These are phyloP conservation scores for Nitzschia inconspicua DNA, from an alignment of 108 stramenopile species.

Conservation along the genomic window DNA sequence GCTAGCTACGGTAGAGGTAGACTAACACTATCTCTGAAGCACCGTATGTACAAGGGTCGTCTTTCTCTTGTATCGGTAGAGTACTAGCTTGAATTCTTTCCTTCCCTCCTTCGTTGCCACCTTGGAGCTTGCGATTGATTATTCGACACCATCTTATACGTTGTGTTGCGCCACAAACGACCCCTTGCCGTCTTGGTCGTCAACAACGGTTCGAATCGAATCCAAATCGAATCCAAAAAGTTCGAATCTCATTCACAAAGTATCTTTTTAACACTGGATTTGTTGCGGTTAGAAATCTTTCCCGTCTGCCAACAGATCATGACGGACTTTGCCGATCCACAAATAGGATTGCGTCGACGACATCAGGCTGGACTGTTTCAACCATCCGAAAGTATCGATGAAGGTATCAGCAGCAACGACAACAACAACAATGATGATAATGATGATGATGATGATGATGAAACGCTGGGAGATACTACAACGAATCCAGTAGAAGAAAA, in stretches of 20 bases:
- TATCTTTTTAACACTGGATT: no score
- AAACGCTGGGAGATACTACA: not conserved
- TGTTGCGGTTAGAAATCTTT: not conserved
- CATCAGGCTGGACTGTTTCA: not conserved
- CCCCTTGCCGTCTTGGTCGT: no score
- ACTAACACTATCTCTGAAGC: no score
- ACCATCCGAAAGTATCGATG: not conserved
- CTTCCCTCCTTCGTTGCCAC: no score
- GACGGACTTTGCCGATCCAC: not conserved
- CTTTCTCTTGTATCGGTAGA: no score
- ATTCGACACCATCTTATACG: no score
- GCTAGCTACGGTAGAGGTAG: no score
- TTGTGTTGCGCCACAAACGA: no score
- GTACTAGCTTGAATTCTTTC: no score
- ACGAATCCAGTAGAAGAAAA: not conserved
- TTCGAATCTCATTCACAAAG: no score
- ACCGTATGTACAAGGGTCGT: no score
- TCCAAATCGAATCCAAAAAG: not conserved
- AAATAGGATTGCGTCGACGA: not conserved
- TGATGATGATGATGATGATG: not conserved
- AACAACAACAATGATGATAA: not conserved
- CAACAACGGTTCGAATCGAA: not conserved
- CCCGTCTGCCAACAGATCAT: not conserved
- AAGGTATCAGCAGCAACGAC: not conserved
- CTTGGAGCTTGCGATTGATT: no score